Conservation (phyloP, 495 filamentous ascomycete genomes). For the Rhypophila decipiens region DNA sequence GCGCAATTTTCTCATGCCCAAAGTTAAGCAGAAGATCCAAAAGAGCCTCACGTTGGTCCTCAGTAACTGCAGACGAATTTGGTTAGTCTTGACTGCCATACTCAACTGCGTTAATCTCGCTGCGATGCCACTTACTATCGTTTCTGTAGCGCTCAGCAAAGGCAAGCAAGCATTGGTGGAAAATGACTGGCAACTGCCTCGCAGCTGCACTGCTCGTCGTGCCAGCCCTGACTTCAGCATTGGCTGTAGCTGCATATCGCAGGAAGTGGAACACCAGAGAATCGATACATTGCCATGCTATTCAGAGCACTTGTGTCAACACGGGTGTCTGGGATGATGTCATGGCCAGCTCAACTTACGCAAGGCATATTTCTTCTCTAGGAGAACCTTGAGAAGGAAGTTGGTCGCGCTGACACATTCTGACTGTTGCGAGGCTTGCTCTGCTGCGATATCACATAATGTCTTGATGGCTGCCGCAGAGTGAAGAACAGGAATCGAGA, state of each 20-base stretch:
- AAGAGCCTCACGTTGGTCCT: constrained; percentile 82
- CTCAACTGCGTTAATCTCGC: too few relatives aligned
- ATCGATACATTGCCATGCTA: constrained; percentile 79
- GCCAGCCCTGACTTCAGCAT: constrained; percentile 1
- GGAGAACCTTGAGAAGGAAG: constrained; percentile 81
- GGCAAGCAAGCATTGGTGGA: constrained; percentile 78
- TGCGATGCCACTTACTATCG: constrained; percentile 49
- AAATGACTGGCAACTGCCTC: constrained; percentile 59
- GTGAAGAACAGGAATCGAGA: constrained; percentile 78
- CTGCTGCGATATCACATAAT: constrained; percentile 87
- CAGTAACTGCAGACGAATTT: constrained; percentile 15
- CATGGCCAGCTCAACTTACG: constrained; percentile 36
- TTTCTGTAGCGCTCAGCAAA: constrained; percentile 94
- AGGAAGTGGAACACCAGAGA: constrained; percentile 94
- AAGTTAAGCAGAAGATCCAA: constrained; percentile 81
- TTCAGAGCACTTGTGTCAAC: constrained; percentile 2
- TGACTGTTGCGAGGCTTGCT: constrained; percentile 62
- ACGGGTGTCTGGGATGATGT: not conserved
- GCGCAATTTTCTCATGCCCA: constrained; percentile 82
- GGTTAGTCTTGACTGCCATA: not conserved
- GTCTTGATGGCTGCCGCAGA: constrained; percentile 86
- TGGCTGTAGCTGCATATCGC: constrained; percentile 60
- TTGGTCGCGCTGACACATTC: constrained; percentile 83
- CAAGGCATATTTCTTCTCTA: constrained; percentile 96
- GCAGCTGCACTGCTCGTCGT: constrained; percentile 1